Evolutionary conservation across 2,329 filamentous ascomycete species (phyloP).

Genomic region (Ploettnerulaceae sp.): DNA sequence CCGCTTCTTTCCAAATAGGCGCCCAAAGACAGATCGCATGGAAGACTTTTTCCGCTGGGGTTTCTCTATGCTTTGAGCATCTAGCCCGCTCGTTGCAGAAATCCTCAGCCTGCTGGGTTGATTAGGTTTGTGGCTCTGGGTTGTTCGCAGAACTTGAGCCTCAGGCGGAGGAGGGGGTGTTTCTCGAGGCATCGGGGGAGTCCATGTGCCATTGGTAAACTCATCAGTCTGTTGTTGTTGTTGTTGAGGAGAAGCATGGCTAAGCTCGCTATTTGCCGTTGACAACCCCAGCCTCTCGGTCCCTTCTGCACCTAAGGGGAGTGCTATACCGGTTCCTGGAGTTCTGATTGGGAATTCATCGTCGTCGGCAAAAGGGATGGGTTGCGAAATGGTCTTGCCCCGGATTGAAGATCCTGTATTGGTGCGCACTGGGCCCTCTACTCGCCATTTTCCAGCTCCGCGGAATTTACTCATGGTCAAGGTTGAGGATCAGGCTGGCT

Average conservation of each 20-base stretch:
- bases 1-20: constrained; percentile 54
- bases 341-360: constrained; percentile 51
- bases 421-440: constrained; percentile 17
- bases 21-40: constrained; percentile 50
- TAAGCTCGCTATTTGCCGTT: constrained; percentile 17
- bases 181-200: constrained; percentile 12
- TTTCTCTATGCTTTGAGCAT: constrained; percentile 33
- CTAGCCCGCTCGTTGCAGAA: constrained; percentile 44
- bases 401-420: constrained; percentile 46
- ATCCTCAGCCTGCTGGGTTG: constrained; percentile 40
- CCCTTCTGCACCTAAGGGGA: constrained; percentile 29
- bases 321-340: constrained; percentile 38
- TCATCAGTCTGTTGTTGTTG: no score
- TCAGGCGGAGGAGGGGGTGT: constrained; percentile 13
- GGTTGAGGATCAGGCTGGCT: constrained; percentile 3
- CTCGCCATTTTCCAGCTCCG: constrained; percentile 24
- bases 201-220: constrained; percentile 5
- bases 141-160: constrained; percentile 13
- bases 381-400: constrained; percentile 43
- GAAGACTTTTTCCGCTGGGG: constrained; percentile 55
- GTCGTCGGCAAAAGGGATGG: constrained; percentile 54
- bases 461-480: constrained; percentile 29
- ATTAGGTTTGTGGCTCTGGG: constrained; percentile 1
- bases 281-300: constrained; percentile 20
- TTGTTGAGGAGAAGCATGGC: constrained; percentile 11